phyloP scores from a whole-genome alignment of 805 yeast species.

The Candida incommunis region DNA sequence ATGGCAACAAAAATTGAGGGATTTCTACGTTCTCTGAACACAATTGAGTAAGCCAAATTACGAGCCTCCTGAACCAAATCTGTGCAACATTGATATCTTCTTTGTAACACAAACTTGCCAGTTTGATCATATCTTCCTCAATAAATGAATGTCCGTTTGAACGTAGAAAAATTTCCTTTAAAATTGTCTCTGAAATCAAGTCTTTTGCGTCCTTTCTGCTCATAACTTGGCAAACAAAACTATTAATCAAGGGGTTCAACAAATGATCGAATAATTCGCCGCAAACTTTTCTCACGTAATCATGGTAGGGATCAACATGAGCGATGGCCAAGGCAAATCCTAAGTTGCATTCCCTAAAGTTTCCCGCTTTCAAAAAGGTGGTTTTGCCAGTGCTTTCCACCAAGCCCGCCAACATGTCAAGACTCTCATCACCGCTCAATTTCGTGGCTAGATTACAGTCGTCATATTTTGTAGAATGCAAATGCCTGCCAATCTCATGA shows the following conservation, averaged over 20 bases:
- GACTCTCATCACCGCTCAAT: neutral
- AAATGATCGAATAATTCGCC: neutral
- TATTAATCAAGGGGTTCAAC: neutral
- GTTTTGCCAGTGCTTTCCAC: neutral
- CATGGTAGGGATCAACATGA: neutral
- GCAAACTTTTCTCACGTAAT: neutral
- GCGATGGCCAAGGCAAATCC: neutral
- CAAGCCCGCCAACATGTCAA: neutral
- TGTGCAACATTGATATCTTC: neutral
- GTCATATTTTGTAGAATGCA: neutral
- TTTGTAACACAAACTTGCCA: neutral
- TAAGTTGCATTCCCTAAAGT: neutral
- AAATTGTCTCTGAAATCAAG: neutral
- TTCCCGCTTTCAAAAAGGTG: neutral
- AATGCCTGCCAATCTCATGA: neutral
- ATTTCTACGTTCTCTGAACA: constrained; percentile 7
- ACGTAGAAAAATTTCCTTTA: neutral
- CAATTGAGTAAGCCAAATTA: constrained; percentile 13
- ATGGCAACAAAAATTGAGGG: neutral
- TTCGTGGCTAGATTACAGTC: neutral
- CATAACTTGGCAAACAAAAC: neutral
- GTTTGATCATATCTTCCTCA: neutral
- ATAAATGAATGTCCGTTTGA: neutral
- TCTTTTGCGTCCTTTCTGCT: neutral
- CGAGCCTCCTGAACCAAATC: constrained; percentile 9